Evolutionary conservation across 345 rosid genomes (phyloP).

Genomic region (Sonneratia caseolaris): DNA sequence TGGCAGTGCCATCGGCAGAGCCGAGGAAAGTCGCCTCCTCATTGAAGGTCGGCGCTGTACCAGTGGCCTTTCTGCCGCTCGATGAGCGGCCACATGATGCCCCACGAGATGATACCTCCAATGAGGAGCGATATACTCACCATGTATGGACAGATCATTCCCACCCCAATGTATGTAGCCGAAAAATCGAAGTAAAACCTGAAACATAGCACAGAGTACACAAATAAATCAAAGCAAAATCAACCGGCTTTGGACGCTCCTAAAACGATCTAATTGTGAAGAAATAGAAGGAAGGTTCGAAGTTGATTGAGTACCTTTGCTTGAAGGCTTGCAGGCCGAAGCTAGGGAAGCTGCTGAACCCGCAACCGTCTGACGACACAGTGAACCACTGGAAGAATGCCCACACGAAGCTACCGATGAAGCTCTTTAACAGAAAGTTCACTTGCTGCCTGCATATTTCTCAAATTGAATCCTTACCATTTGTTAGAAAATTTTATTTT

Average conservation of each 20-base stretch:
- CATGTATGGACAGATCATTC: slow-evolving; percentile 88
- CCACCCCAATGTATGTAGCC: slow-evolving; percentile 81
- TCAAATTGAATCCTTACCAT: no score
- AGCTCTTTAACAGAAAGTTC: slow-evolving; percentile 31
- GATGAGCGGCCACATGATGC: slow-evolving; percentile 75
- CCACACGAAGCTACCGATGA: slow-evolving; percentile 34
- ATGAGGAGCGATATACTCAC: slow-evolving; percentile 66
- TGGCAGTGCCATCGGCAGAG: not conserved
- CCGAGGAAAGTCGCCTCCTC: not conserved
- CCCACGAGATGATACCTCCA: slow-evolving; percentile 87
- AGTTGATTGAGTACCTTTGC: slow-evolving; percentile 27
- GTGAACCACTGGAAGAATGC: slow-evolving; percentile 67
- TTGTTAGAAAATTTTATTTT: no score
- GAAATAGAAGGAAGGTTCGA: not conserved
- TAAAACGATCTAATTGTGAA: no score
- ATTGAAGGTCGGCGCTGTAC: slow-evolving; percentile 36
- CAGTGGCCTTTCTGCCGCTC: slow-evolving; percentile 58
- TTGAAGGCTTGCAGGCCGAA: slow-evolving; percentile 57
- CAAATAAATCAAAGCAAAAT: no score
- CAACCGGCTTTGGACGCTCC: no score
- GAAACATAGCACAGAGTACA: no score
- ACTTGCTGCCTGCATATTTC: slow-evolving; percentile 17
- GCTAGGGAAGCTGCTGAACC: slow-evolving; percentile 65
- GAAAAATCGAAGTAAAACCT: slow-evolving; percentile 94
- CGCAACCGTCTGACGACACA: slow-evolving; percentile 50